These are phyloP conservation scores for Cephalotrichum gorgonifer DNA, from an alignment of 2,329 filamentous ascomycete genomes.

Conservation along the genomic window DNA sequence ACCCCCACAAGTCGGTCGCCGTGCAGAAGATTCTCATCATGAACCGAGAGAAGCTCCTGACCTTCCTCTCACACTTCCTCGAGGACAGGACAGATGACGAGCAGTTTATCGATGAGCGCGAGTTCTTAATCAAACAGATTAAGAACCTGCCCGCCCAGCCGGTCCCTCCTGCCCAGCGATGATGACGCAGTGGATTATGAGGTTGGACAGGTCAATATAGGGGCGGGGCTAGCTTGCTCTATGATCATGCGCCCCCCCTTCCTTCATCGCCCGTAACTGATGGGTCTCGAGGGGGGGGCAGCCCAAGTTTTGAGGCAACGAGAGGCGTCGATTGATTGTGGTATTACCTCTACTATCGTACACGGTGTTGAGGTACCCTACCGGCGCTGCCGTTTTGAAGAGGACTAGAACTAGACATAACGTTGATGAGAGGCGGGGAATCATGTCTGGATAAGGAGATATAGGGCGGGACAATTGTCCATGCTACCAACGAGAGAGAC, in stretches of 20 bases:
- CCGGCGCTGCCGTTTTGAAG: not conserved
- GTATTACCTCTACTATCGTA: not conserved
- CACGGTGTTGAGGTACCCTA: not conserved
- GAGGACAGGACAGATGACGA: slow-evolving; percentile 95
- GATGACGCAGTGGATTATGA: slow-evolving; percentile 6
- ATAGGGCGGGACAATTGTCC: not conserved
- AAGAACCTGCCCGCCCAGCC: slow-evolving; percentile 53
- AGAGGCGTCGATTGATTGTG: not conserved
- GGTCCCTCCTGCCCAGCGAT: slow-evolving; percentile 40
- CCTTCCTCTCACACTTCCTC: slow-evolving; percentile 82
- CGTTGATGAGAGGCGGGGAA: not conserved
- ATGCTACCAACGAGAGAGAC: too few species aligned
- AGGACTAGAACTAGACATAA: not conserved
- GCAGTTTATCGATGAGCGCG: slow-evolving; percentile 96
- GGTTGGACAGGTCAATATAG: not conserved
- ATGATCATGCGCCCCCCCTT: too few species aligned
- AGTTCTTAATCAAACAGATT: slow-evolving; percentile 94
- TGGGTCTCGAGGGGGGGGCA: too few species aligned
- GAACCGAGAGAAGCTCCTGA: slow-evolving; percentile 84
- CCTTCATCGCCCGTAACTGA: too few species aligned
- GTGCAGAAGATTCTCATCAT: slow-evolving; percentile 94
- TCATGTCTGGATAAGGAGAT: not conserved
- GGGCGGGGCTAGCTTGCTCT: too few species aligned
- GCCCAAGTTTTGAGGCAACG: not conserved
- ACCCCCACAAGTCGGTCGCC: slow-evolving; percentile 93